Evolutionary conservation across 768 basidiomycete genomes (phyloP), one percentile per base, ranked within the genome.

Genomic region (Scleroderma bovista): DNA sequence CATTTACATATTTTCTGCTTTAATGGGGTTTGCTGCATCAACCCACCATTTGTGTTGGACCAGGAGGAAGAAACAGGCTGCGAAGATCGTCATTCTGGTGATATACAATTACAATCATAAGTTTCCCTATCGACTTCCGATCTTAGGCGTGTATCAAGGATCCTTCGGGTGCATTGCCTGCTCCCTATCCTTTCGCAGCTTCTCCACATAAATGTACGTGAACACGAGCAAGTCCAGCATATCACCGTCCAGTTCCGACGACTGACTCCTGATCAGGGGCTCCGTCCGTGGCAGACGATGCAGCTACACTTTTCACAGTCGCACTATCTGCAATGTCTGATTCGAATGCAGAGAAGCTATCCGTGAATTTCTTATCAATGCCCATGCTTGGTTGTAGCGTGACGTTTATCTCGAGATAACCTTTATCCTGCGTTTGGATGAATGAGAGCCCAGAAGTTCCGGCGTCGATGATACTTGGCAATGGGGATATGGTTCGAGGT

Each of bases 141-240:
- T 12, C 39, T 40, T 29, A 40, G 39, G 39, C 39, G 10, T 40
- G 39, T 40, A 40, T 40, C 20, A 40, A 12, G 38, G 39, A 32
- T 42, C 51, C 29, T 47, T 51, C 20, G 41, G 49, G 17, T 52
- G 41, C 16, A 33, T 46, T 13, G 17, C 40, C 12, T 51, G 45
- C 47, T 62, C 61, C 36, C 52, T 50, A 36, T 59, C 57, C 31
- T 58, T 60, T 34, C 62, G 54, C 41, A 62, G 34, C 19, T 60
- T 63, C 39, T 66, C 60, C 22, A 60, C 52, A 41, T 61, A 67
- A 19, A 61, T 54, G 19, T 64, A 65, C 1, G 67, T 65, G 40
- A 64, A 50, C 31, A 67, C 24, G 26, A 69, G 60, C 32, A 66
- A 44, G 40, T 66, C 67, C 15, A 63, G 19, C 47, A 66, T 61